These are phyloP conservation scores for Xylaria sp. DNA, from an alignment of 2,329 filamentous ascomycete genomes.

Conservation along the genomic window DNA sequence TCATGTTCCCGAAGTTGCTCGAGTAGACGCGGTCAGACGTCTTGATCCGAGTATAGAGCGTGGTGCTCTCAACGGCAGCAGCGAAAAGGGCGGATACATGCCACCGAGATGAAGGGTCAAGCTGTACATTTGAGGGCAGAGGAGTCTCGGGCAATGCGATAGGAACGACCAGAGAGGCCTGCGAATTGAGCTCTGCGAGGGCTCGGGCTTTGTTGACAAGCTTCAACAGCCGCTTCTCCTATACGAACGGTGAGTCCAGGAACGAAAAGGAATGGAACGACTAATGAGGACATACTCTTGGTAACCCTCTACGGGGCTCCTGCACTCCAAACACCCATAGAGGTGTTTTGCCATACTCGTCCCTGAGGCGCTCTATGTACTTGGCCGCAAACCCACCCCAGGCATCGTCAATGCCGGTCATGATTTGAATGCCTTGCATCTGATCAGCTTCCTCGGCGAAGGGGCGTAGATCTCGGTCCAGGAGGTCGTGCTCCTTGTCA, in stretches of 20 bases:
- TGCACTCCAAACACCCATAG: slow-evolving; percentile 89
- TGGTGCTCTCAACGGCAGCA: slow-evolving; percentile 76
- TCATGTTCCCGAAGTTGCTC: slow-evolving; percentile 63
- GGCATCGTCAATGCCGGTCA: slow-evolving; percentile 73
- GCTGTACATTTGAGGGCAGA: slow-evolving; percentile 58
- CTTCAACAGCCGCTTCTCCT: slow-evolving; percentile 66
- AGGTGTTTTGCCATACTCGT: slow-evolving; percentile 87
- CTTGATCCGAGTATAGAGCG: slow-evolving; percentile 73
- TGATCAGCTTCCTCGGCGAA: slow-evolving; percentile 94
- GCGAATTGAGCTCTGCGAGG: slow-evolving; percentile 67
- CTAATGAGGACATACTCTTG: slow-evolving; percentile 47
- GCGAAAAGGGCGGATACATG: slow-evolving; percentile 76
- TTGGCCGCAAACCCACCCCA: slow-evolving; percentile 78
- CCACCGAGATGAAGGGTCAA: slow-evolving; percentile 73
- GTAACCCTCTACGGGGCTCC: slow-evolving; percentile 55
- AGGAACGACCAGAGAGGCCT: slow-evolving; percentile 79
- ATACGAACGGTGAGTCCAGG: slow-evolving; percentile 4
- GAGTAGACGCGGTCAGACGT: slow-evolving; percentile 43
- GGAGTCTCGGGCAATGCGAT: slow-evolving; percentile 63
- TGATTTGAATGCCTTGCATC: slow-evolving; percentile 82
- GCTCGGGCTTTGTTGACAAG: slow-evolving; percentile 76
- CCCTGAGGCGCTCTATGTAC: slow-evolving; percentile 77
- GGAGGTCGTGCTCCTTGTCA: slow-evolving; percentile 79
- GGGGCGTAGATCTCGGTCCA: slow-evolving; percentile 86
- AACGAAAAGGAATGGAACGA: slow-evolving; percentile 3